Evolutionary conservation across 2,329 filamentous ascomycete species (phyloP), one percentile per base, ranked within the genome.

Genomic region (Claviceps sorghi): DNA sequence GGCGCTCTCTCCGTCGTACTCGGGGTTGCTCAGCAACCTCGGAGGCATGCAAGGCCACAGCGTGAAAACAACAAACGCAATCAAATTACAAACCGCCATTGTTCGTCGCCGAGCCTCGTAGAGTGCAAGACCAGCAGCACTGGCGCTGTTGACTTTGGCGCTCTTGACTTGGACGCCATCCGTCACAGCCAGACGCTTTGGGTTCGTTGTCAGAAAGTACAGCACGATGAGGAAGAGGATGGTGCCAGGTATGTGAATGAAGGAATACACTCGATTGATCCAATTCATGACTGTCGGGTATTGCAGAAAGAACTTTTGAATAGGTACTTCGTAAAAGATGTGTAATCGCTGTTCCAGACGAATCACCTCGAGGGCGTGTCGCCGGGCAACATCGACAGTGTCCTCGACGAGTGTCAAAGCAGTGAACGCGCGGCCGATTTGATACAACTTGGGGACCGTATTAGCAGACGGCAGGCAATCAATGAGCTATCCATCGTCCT

Each of bases 171-270:
- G 50, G 51, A 61, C 54, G 32, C 62, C 60, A 15, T 64, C 60
- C 45, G 60, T 52, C 48, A 61, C 54, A 44, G 59, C 59, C 30
- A 62, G 63, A 34, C 75, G 70, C 62, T 78, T 78, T 50, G 74
- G 74, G 8, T 79, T 82, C 26, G 80, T 85, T 47, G 82, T 86
- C 62, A 83, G 76, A 68, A 84, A 85, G 68, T 80, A 88, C 4
- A 88, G 73, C 61, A 79, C 76, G 40, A 75, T 69, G 17, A 73
- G 64, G 61, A 86, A 88, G 45, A 83, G 73, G 57, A 88, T 87
- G 6, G 83, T 87, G 15, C 83, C 84, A 0, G 84, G 84, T 53
- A 88, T 88, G 64, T 88, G 84, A 60, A 88, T 86, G 66, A 86
- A 87, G 6, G 83, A 86, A 67, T 88, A 88, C 30, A 78, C 74